Percentiles rank a stretch among this genome's conserved stretches.
Evolutionary conservation across 179 eudicot genomes (phyloP).

Genomic region (Nepenthes alata): DNA sequence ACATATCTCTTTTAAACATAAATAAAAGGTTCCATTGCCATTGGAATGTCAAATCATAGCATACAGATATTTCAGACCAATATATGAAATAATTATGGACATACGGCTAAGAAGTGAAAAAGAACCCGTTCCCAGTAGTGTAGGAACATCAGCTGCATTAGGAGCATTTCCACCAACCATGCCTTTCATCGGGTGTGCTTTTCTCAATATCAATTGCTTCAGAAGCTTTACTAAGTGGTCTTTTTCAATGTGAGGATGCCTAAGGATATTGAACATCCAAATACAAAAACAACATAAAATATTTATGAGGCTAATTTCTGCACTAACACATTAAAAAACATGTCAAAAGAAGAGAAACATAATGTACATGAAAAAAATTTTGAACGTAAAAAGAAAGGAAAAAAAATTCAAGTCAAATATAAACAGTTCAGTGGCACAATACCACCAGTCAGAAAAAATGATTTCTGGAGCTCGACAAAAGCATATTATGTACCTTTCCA

Average conservation of each 20-base stretch:
- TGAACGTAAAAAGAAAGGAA: not conserved
- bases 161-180: constrained; percentile 32
- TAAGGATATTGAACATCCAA: constrained; percentile 13
- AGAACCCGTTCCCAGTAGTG: constrained; percentile 76
- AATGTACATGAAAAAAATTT: not conserved
- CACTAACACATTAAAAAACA: not conserved
- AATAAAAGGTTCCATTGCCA: not conserved
- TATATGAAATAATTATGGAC: constrained; percentile 11
- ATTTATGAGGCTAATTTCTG: not conserved
- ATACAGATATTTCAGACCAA: not conserved
- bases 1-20: not conserved
- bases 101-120: constrained; percentile 71
- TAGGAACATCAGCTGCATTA: constrained; percentile 82
- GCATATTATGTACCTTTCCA: constrained; percentile 52
- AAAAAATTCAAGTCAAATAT: not conserved
- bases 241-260: constrained; percentile 70
- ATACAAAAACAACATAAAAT: constrained; percentile 1
- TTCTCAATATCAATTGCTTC: constrained; percentile 51
- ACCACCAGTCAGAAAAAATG: not conserved
- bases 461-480: constrained; percentile 1
- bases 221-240: constrained; percentile 84
- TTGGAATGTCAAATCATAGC: not conserved
- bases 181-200: constrained; percentile 33
- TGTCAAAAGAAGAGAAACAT: not conserved
- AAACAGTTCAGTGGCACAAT: not conserved